Evolutionary conservation across 2,329 filamentous ascomycete species (phyloP), one percentile per base, ranked within the genome.

Genomic region (Aspergillus sp.): DNA sequence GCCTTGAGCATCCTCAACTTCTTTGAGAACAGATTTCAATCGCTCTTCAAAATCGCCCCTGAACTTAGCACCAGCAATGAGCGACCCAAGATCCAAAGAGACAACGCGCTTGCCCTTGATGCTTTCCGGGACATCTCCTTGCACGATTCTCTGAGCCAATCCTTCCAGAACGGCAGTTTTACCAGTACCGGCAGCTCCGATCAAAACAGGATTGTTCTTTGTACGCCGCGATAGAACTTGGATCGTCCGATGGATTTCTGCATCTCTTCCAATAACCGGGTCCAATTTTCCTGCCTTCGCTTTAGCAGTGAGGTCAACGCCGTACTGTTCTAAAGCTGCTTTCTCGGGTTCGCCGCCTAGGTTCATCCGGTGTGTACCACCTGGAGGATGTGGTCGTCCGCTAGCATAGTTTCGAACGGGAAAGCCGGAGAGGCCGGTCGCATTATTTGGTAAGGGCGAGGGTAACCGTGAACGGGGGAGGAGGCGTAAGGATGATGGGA

Each of bases 21-120:
- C 95, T 67, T 89, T 92, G 70, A 99, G 75, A 2, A 98, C 92
- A 63, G 88, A 88, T 74, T 98, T 98, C 59, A 98, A 72, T 42
- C 95, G 83, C 72, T 99, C 95, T 72, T 99, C 95, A 59, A 99
- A 98, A 67, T 99, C 95, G 49, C 95, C 95, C 48, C 95, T 82
- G 68, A 95, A 99, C 70, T 97, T 98, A 44, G 95, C 93, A 49
- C 95, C 95, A 2, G 95, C 95, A 67, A 99, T 97, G 15, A 99
- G 83, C 37, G 91, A 91, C 2, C 95, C 95, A 5, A 99, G 82
- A 68, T 99, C 95, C 39, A 98, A 77, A 6, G 89, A 86, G 56
- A 98, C 86, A 22, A 99, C 93, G 53, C 88, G 83, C 75, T 98
- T 98, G 67, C 97, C 89, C 76, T 96, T 96, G 73, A 99, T 89